Conservation (phyloP, 345 rosid genomes). For the Camelina hispida region DNA sequence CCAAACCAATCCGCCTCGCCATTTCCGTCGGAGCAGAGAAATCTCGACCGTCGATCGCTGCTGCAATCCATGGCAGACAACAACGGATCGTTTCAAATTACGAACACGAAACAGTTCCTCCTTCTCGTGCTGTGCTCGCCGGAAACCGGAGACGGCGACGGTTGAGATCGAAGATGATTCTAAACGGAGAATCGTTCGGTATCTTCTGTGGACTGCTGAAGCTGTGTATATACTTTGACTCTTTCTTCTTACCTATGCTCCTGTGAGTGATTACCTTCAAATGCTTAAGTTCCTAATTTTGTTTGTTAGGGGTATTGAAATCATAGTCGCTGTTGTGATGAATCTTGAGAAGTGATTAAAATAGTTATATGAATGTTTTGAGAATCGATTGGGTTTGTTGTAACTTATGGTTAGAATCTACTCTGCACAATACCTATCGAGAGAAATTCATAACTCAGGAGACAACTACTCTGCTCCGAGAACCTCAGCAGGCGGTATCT, state of each 20-base stretch:
- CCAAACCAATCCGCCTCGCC: background rate
- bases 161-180: conserved; percentile 46
- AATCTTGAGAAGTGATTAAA: too few species aligned
- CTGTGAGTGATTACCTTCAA: conserved; percentile 49
- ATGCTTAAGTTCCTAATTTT: too few species aligned
- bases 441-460: too few species aligned
- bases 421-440: too few species aligned
- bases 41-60: conserved; percentile 5
- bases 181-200: conserved; percentile 48
- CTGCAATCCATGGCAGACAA: conserved; percentile 37
- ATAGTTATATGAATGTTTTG: too few species aligned
- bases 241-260: conserved; percentile 89
- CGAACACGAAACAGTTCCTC: conserved; percentile 24
- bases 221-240: conserved; percentile 88
- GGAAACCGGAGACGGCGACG: conserved; percentile 46
- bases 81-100: background rate
- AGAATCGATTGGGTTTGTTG: too few species aligned
- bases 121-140: conserved; percentile 45
- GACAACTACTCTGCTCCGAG: too few species aligned
- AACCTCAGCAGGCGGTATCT: too few species aligned
- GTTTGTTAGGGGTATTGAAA: too few species aligned
- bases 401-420: too few species aligned
- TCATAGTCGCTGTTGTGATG: too few species aligned
- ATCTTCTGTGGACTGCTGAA: conserved; percentile 72
- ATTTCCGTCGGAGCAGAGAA: conserved; percentile 9